Percentiles rank a stretch among this genome's conserved stretches.
Evolutionary conservation across 2,329 filamentous ascomycete genomes (phyloP).

Genomic region (Cercospora sp.): DNA sequence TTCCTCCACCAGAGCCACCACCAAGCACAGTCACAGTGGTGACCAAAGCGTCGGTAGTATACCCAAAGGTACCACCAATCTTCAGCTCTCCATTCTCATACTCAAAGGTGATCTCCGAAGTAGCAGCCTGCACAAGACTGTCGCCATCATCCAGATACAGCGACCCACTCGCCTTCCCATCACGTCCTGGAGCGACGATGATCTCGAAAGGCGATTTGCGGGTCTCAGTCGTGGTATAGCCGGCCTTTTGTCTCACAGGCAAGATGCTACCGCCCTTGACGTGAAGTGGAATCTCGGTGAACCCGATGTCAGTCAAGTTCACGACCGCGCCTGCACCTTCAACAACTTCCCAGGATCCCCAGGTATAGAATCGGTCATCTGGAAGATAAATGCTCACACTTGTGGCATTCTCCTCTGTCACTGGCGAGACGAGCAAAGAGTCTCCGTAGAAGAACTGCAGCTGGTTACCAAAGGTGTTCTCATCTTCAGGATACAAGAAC

Average conservation of each 20-base stretch:
- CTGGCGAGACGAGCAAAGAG: conserved; percentile 57
- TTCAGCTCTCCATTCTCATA: conserved; percentile 51
- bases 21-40: conserved; percentile 18
- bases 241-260: conserved; percentile 55
- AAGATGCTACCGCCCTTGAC: conserved; percentile 65
- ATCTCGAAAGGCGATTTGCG: conserved; percentile 68
- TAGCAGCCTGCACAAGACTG: conserved; percentile 57
- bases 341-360: conserved; percentile 52
- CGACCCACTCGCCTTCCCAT: conserved; percentile 64
- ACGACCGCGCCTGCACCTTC: conserved; percentile 49
- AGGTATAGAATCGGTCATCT: conserved; percentile 60
- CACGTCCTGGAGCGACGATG: conserved; percentile 62
- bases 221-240: conserved; percentile 63
- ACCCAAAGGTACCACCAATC: conserved; percentile 17
- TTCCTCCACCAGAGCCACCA: neutral
- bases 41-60: conserved; percentile 13
- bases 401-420: conserved; percentile 54
- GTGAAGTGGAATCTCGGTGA: conserved; percentile 63
- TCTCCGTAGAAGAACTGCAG: conserved; percentile 62
- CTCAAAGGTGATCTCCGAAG: conserved; percentile 60
- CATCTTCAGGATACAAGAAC: conserved; percentile 65
- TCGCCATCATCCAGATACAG: conserved; percentile 79
- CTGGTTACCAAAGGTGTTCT: conserved; percentile 53
- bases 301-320: conserved; percentile 45
- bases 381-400: conserved; percentile 58